Evolutionary conservation across 345 rosid genomes (phyloP).

Genomic region (Conringia planisiliqua): DNA sequence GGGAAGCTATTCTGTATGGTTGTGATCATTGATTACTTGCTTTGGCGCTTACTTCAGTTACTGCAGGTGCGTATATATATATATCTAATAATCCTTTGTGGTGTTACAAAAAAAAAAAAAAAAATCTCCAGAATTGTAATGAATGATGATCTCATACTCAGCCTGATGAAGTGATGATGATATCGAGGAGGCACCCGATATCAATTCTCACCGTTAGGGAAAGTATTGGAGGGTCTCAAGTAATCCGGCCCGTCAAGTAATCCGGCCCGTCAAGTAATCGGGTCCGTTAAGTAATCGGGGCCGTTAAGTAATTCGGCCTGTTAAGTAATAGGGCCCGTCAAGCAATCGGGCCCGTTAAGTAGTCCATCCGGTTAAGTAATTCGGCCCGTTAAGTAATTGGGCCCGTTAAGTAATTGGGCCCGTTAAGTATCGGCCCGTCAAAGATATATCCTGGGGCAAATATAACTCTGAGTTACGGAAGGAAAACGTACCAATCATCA

Average conservation of each 20-base stretch:
- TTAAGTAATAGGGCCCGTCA: no score
- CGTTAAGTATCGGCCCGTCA: no score
- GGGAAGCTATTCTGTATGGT: slow-evolving; percentile 92
- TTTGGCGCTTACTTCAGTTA: slow-evolving; percentile 64
- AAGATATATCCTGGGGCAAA: slow-evolving; percentile 73
- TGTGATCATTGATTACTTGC: slow-evolving; percentile 78
- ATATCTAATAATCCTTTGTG: slow-evolving; percentile 14
- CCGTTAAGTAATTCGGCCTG: no score
- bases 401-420: no score
- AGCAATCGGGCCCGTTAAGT: no score
- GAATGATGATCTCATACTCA: neutral
- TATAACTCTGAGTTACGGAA: slow-evolving; percentile 89
- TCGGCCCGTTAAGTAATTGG: no score
- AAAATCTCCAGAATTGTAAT: neutral
- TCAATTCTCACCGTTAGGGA: neutral
- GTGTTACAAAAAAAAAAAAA: neutral
- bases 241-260: no score
- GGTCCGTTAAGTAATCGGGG: no score
- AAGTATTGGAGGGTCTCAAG: neutral
- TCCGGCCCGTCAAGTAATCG: no score
- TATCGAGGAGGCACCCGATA: neutral
- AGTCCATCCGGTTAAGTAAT: no score
- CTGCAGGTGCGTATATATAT: no score
- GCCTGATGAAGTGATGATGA: slow-evolving; percentile 4
- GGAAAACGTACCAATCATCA: no score